These are phyloP conservation scores for Auriscalpium microsporum DNA, from an alignment of 768 basidiomycete species.

Conservation along the genomic window DNA sequence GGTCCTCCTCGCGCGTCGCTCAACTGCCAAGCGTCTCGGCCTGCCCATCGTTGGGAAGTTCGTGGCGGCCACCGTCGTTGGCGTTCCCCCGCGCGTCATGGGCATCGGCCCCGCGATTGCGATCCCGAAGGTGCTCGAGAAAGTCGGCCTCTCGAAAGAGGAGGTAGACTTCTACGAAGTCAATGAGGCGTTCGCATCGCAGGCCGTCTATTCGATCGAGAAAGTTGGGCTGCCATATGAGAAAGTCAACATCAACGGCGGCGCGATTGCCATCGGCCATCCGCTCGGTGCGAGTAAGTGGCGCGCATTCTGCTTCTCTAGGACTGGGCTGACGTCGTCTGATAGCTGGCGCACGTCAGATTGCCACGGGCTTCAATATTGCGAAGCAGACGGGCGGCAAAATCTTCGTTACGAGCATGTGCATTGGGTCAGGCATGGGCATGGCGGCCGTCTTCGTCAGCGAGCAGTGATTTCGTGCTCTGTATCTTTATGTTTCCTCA, in stretches of 20 bases:
- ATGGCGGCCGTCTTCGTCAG: conserved; percentile 84
- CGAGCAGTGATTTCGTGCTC: conserved; percentile 47
- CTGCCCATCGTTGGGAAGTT: conserved; percentile 87
- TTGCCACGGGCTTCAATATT: conserved; percentile 77
- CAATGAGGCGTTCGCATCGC: conserved; percentile 85
- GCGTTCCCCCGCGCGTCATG: conserved; percentile 85
- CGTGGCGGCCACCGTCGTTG: conserved; percentile 57
- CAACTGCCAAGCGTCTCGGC: conserved; percentile 70
- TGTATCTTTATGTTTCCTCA: not conserved
- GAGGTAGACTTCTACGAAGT: conserved; percentile 91
- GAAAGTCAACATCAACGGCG: conserved; percentile 83
- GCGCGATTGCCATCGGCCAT: conserved; percentile 85
- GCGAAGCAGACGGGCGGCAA: conserved; percentile 69
- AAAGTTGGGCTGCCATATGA: conserved; percentile 60
- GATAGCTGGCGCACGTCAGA: conserved; percentile 74
- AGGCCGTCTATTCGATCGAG: conserved; percentile 67
- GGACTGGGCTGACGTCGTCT: not conserved
- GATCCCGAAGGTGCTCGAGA: conserved; percentile 65
- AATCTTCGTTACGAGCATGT: conserved; percentile 88
- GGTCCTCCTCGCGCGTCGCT: conserved; percentile 74
- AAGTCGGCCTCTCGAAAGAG: conserved; percentile 50
- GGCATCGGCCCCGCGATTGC: conserved; percentile 88
- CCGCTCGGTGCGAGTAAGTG: conserved; percentile 76
- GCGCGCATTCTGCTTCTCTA: conserved; percentile 6
- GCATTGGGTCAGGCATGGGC: conserved; percentile 84